Evolutionary conservation across 331 rosid species (phyloP).

Genomic region (Acacia pycnantha): DNA sequence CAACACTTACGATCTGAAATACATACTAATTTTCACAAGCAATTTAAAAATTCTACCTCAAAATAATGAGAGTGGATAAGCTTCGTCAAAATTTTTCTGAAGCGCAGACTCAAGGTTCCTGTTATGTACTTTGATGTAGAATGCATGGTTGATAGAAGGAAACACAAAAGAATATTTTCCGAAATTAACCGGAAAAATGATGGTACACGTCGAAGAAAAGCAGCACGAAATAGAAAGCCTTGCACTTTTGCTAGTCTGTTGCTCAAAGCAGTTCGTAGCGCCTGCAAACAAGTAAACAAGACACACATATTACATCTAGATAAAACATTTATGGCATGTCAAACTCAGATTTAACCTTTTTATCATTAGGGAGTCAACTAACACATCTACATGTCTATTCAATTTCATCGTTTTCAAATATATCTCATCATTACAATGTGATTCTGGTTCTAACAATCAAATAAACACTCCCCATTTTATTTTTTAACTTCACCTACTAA

Average conservation of each 20-base stretch:
- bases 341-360: constrained; percentile 18
- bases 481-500: not conserved
- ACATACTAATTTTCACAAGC: constrained; percentile 3
- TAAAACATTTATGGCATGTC: not conserved
- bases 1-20: not conserved
- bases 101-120: constrained; percentile 87
- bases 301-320: not conserved
- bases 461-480: constrained; percentile 11
- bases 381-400: constrained; percentile 1
- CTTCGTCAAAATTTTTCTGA: constrained; percentile 89
- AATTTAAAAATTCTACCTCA: constrained; percentile 57
- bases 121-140: constrained; percentile 90
- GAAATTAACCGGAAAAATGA: constrained; percentile 81
- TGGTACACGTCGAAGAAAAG: constrained; percentile 97
- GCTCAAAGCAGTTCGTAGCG: constrained; percentile 87
- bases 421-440: not conserved
- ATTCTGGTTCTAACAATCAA: constrained; percentile 20
- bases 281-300: constrained; percentile 49
- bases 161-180: constrained; percentile 85
- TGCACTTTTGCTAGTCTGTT: constrained; percentile 99
- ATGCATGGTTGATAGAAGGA: constrained; percentile 82
- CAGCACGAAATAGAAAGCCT: constrained; percentile 98
- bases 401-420: not conserved
- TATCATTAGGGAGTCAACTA: not conserved
- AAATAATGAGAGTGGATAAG: constrained; percentile 92